phyloP scores from a whole-genome alignment of 768 basidiomycete genomes.

The Rhodotorula taiwanensis region DNA sequence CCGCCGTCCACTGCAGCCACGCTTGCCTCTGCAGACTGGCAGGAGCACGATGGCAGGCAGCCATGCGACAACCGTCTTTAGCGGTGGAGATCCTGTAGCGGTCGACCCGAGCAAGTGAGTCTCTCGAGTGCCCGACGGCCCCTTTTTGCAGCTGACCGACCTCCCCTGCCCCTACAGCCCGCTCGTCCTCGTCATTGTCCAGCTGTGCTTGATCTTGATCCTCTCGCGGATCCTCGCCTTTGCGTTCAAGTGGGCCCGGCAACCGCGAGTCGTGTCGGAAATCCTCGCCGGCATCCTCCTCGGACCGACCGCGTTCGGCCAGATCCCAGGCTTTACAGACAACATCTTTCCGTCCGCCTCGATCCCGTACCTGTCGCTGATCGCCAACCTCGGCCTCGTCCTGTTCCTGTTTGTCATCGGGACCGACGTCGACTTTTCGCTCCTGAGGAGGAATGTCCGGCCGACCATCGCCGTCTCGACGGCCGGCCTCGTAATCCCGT shows the following conservation, averaged over 20 bases:
- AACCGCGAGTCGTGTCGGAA: constrained; percentile 71
- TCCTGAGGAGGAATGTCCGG: constrained; percentile 60
- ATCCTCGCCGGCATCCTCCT: constrained; percentile 58
- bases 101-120: constrained; percentile 17
- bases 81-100: constrained; percentile 4
- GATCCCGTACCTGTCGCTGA: constrained; percentile 47
- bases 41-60: not conserved
- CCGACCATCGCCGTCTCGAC: constrained; percentile 58
- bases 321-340: constrained; percentile 69
- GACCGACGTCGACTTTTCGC: constrained; percentile 68
- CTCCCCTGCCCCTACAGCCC: constrained; percentile 25
- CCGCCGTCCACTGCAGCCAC: too few relatives aligned
- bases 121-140: not conserved
- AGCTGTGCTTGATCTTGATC: constrained; percentile 57
- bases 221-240: constrained; percentile 69
- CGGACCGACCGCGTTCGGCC: constrained; percentile 54
- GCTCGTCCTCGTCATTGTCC: constrained; percentile 39
- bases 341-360: constrained; percentile 73
- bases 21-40: not conserved
- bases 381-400: constrained; percentile 30
- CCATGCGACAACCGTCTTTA: constrained; percentile 6
- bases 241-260: constrained; percentile 61
- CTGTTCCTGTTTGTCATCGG: constrained; percentile 62
- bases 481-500: constrained; percentile 66
- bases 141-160: too few relatives aligned